Percentiles rank a stretch among this genome's conserved stretches.
Conservation (phyloP, 306 rosid species). For the Canavalia gladiata region DNA sequence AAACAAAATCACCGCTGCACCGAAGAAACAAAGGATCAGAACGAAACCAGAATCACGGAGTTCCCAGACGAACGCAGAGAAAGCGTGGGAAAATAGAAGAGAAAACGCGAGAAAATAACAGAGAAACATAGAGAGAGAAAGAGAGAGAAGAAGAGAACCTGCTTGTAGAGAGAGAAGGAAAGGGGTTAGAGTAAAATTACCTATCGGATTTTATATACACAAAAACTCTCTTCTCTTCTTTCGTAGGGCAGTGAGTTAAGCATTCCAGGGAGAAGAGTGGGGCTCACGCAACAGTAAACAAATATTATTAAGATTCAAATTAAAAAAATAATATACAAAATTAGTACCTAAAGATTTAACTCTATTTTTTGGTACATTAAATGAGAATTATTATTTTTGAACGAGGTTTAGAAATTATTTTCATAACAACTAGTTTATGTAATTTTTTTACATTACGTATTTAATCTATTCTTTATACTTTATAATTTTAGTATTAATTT, state of each 20-base stretch:
- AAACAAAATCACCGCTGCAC: constrained; percentile 56
- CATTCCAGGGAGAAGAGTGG: constrained; percentile 35
- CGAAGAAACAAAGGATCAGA: neutral
- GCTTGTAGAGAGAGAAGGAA: constrained; percentile 47
- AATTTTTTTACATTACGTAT: no score
- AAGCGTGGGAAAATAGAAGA: constrained; percentile 33
- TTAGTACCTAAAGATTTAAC: no score
- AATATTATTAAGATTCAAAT: neutral
- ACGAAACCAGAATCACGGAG: constrained; percentile 10
- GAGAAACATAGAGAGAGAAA: constrained; percentile 28
- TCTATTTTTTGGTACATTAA: no score
- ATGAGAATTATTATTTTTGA: no score
- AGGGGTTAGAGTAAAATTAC: constrained; percentile 47
- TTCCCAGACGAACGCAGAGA: constrained; percentile 32
- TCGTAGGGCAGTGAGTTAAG: constrained; percentile 19
- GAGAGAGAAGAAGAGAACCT: constrained; percentile 48
- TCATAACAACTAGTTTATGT: no score
- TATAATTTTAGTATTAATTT: no score
- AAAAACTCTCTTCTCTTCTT: constrained; percentile 11
- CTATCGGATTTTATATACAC: constrained; percentile 38
- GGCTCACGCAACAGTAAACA: constrained; percentile 33
- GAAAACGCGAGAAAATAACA: constrained; percentile 29
- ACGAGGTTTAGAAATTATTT: no score
- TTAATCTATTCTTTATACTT: no score
- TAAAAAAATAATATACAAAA: no score